phyloP scores from a whole-genome alignment of 257 asterid species.

The Nicotiana attenuata region DNA sequence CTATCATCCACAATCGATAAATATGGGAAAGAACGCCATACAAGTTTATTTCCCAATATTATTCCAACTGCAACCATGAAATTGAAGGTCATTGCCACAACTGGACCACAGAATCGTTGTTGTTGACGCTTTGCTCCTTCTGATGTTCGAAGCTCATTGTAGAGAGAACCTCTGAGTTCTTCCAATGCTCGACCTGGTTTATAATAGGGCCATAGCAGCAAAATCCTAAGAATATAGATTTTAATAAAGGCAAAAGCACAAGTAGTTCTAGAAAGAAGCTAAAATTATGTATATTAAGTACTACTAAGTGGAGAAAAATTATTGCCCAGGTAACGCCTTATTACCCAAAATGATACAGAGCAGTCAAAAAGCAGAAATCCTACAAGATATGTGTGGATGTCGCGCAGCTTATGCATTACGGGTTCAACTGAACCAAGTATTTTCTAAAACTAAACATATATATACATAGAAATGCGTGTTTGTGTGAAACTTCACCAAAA shows the following conservation, averaged over 20 bases:
- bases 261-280: background rate
- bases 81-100: slow-evolving; percentile 74
- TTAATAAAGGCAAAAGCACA: background rate
- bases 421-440: background rate
- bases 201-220: background rate
- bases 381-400: background rate
- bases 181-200: slow-evolving; percentile 71
- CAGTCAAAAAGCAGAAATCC: background rate
- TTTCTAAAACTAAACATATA: background rate
- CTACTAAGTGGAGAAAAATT: background rate
- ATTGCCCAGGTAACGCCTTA: background rate
- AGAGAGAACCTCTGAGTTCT: slow-evolving; percentile 67
- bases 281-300: background rate
- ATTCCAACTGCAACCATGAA: slow-evolving; percentile 81
- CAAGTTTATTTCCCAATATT: slow-evolving; percentile 79
- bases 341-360: background rate
- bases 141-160: slow-evolving; percentile 66
- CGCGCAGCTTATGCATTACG: background rate
- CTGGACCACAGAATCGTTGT: slow-evolving; percentile 65
- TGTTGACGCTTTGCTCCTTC: slow-evolving; percentile 88
- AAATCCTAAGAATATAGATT: background rate
- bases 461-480: background rate
- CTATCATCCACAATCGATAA: background rate
- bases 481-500: too few species aligned
- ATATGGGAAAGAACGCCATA: slow-evolving; percentile 18